Percentiles rank a stretch among this genome's conserved stretches.
Evolutionary conservation across 192 early-diverging fungal genomes (phyloP).

Genomic region (Dissophora globulifera): DNA sequence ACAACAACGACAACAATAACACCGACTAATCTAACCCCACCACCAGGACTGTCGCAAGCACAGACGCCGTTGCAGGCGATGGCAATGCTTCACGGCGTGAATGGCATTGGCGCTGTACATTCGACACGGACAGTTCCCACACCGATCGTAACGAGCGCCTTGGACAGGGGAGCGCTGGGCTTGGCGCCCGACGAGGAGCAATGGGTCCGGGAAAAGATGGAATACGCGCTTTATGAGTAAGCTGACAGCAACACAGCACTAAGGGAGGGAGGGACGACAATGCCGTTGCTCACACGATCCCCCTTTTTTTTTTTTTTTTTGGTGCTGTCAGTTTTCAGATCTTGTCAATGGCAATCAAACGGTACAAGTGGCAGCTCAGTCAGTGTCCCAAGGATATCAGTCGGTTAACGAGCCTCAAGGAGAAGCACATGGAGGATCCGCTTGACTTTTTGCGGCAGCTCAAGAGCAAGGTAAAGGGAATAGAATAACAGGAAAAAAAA

Average conservation of each 20-base stretch:
- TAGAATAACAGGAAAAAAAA: background rate
- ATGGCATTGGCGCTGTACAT: conserved; percentile 1
- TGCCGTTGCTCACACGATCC: no score
- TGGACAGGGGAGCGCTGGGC: conserved; percentile 38
- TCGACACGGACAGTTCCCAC: conserved; percentile 1
- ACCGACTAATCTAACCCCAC: no score
- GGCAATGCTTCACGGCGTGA: background rate
- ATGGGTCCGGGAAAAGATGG: conserved; percentile 45
- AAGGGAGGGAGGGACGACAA: background rate
- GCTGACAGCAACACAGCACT: background rate
- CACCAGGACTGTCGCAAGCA: background rate
- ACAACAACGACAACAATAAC: no score
- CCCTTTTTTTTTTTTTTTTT: no score
- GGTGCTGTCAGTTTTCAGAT: conserved; percentile 42
- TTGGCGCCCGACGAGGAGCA: conserved; percentile 30
- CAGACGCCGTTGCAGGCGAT: background rate
- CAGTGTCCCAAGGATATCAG: conserved; percentile 57
- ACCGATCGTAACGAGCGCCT: conserved; percentile 11
- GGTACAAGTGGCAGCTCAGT: conserved; percentile 54
- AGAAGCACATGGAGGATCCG: conserved; percentile 56
- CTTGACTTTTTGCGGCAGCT: conserved; percentile 55
- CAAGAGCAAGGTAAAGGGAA: conserved; percentile 55
- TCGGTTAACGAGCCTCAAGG: conserved; percentile 52
- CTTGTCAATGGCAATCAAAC: conserved; percentile 39
- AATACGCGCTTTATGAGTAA: conserved; percentile 49